phyloP scores from a whole-genome alignment of 2,329 filamentous ascomycete species.

The Cercospora janseana region DNA sequence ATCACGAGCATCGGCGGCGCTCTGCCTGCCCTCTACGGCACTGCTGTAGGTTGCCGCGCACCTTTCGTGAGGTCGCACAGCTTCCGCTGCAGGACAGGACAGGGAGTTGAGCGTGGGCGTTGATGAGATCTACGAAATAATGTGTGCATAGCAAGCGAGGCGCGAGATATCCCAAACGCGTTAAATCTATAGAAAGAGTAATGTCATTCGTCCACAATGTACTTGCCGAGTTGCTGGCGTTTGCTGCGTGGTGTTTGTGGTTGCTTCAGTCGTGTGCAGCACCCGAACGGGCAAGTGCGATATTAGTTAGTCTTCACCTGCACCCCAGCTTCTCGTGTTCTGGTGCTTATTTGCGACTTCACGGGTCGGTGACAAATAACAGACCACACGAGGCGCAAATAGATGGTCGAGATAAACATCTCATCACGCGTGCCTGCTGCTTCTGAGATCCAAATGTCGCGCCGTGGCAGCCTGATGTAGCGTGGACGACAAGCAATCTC shows the following conservation, averaged over 20 bases:
- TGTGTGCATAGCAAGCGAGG: constrained; percentile 27
- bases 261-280: not conserved
- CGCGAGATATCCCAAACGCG: constrained; percentile 22
- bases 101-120: constrained; percentile 13
- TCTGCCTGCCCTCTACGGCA: constrained; percentile 9
- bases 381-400: no score
- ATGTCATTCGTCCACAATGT: not conserved
- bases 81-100: constrained; percentile 17
- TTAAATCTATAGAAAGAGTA: not conserved
- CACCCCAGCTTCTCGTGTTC: no score
- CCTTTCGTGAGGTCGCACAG: constrained; percentile 4
- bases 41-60: constrained; percentile 6
- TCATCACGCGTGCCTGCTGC: no score
- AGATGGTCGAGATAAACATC: no score
- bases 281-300: not conserved
- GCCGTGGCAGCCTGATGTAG: no score
- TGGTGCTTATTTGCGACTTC: no score
- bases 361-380: no score
- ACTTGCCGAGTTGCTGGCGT: not conserved
- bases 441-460: no score
- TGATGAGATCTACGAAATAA: constrained; percentile 23
- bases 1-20: constrained; percentile 5
- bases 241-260: not conserved
- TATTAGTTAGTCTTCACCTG: no score
- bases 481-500: no score